phyloP scores from a whole-genome alignment of 176 grass and related monocot genomes.

The Musa acuminata region DNA sequence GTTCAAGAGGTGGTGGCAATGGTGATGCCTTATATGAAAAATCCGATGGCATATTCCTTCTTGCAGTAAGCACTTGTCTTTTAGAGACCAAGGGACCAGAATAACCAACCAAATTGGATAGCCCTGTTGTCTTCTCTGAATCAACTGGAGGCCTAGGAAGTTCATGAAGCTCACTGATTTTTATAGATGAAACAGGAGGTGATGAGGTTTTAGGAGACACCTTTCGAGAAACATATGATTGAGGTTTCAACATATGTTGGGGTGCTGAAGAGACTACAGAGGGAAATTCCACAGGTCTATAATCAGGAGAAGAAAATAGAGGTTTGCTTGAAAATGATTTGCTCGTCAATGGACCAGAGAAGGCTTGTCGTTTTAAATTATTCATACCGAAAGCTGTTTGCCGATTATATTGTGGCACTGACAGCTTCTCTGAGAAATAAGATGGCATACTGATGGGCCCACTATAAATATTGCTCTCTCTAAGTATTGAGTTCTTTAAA shows the following conservation, averaged over 20 bases:
- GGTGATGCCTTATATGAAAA: conserved; percentile 36
- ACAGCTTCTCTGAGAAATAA: conserved; percentile 25
- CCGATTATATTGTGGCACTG: conserved; percentile 33
- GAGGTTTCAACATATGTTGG: conserved; percentile 32
- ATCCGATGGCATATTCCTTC: conserved; percentile 23
- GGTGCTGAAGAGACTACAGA: conserved; percentile 29
- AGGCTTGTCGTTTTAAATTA: conserved; percentile 57
- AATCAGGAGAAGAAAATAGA: conserved; percentile 32
- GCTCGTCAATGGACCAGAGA: conserved; percentile 74
- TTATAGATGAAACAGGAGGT: conserved; percentile 40
- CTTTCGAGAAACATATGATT: conserved; percentile 9
- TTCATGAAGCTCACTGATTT: conserved; percentile 90
- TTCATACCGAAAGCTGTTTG: conserved; percentile 31
- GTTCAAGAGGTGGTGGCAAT: conserved; percentile 52
- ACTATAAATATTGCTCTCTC: conserved; percentile 35
- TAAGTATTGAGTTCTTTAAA: conserved; percentile 9
- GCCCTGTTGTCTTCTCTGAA: conserved; percentile 12
- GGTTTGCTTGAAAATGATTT: conserved; percentile 47
- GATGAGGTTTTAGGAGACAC: conserved; percentile 25
- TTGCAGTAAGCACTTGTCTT: conserved; percentile 29
- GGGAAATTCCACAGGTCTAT: conserved; percentile 28
- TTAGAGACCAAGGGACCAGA: conserved; percentile 85
- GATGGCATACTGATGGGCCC: conserved; percentile 52
- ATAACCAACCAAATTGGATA: conserved; percentile 66
- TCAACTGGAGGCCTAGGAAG: conserved; percentile 72